Base-by-base conservation (phyloP, 1,284 basidiomycete species). In the Inonotus obliquus region DNA sequence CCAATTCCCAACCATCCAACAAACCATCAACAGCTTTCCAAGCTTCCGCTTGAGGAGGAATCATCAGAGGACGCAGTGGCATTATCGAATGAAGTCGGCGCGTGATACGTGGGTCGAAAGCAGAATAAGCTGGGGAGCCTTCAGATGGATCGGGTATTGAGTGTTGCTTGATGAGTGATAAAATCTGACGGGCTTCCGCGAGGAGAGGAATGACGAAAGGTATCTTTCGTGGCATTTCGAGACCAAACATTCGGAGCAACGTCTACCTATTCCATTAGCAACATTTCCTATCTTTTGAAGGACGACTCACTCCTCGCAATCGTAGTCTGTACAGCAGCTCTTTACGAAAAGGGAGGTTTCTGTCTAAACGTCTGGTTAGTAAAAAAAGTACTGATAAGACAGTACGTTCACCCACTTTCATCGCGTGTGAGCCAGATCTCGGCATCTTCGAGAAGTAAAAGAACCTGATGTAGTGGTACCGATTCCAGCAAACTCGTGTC, bases 401-500 rank as follows among this genome's bases (percentile, higher is more conserved):
- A 63, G 29, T 10, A 55, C 54, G 45, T 45, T 37, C 27, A 66
- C 63, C 29, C 65, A 81, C 80, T 72, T 76, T 79, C 72, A 73
- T 65, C 2, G 80, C 77, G 23, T 70, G 72, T 79, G 75, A 92
- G 59, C 79, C 77, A 76, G 67, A 73, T 21, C 74, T 76, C 69
- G 0, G 82, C 89, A 11, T 82, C 80, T 49, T 91, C 86, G 7
- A 95, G 73, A 59, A 80, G 77, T 5, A 76, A 73, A 1, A 89
- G 62, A n/a, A 90, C 75, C 55, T 81, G 79, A 57, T 79, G 78
- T 2, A 84, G 79, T n/a, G 84, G 81, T 32, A 89, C 75, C 1
- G 80, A 79, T 72, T 96, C 91, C 21, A 86, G 76, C n/a, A 95
- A 75, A 0, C 86, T 85, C 0, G 94, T 78, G 19, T 93, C 92